Base-by-base conservation (phyloP, 1,284 basidiomycete species). In the Apiotrichum domesticum region DNA sequence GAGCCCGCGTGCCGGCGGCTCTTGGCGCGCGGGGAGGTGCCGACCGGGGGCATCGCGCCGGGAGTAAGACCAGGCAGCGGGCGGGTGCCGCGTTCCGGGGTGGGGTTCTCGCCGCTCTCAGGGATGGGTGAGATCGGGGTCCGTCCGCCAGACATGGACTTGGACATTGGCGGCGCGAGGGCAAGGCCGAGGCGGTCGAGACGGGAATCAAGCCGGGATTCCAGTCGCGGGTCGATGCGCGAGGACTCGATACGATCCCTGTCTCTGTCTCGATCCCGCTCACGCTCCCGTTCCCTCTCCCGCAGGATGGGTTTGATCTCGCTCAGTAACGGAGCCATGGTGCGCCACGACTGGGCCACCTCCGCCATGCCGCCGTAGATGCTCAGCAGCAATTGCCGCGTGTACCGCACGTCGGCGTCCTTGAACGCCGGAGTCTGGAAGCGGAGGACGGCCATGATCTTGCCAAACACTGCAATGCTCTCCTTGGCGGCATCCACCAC, bases 331-430 rank as follows among this genome's bases (percentile, higher is more conserved):
- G 87, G 86, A 6, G 82, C 79, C 79, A 98, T 87, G 21, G 81
- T 78, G 66, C 83, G 82, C 93, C 95, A 98, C 11, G 92, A 86
- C 64, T 83, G 82, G 1, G 87, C 85, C 46, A 98, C 85, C 76
- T 99, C 96, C 3, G 87, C 88, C 69, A 87, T 86, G 13, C 90
- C 88, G 5, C 92, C 94, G 68, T 93, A 94, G 34, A 98, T 81
- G 75, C 90, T 87, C 53, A 98, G 77, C 43, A 97, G 76, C 70
- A 98, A 83, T 63, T 90, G 90, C 37, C 95, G 81, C 35, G 92
- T 85, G 74, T 91, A 96, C 14, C 94, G 84, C 29, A 87, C 83
- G 72, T 98, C 94, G 48, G 84, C 82, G 15, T 82, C 82, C 21
- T 74, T 73, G 48, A 94, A 65, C 6, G 76, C 74, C 2, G 72